Base-by-base conservation (phyloP, 73 alveolate genomes). In the Paramecium bursaria region DNA sequence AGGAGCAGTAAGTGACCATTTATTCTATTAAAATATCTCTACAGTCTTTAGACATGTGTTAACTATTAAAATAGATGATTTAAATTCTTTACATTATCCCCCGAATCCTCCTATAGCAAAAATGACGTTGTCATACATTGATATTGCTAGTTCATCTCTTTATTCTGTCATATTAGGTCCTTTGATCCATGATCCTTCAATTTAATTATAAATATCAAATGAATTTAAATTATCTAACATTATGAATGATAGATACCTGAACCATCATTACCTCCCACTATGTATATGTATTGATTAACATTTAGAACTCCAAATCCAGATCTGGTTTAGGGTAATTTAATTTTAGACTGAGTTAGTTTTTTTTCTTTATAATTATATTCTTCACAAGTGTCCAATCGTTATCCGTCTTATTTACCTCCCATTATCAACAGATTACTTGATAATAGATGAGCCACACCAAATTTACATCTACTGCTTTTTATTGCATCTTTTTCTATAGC, bases 201-300 rank as follows among this genome's bases (percentile, higher is more conserved):
- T 85, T 13, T 90, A 54, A 87, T 94, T 88, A 48, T 86, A 77
- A 31, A 86, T 52, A 5, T 94, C 96, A 27, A 94, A 90, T 44
- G 75, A 75, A 19, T 82, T 86, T 48, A 85, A 46, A 7, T 91
- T 91, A 2, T 75, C 67, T 14, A 57, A 27, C 9, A 27, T n/a
- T 25, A 3, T 17, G 7, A 9, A 51, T 19, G 27, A 26, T 30
- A 23, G 15, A 48, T 75, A 42, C 73, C 82, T 42, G 51, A 60
- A 25, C 98, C 98, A 61, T 92, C 97, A 85, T 94, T 92, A 3
- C 97, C 97, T 10, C 98, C 98, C 6, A 88, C 54, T 15, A 94
- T 48, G 50, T 80, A 77, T 6, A 92, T 88, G 23, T 48, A 53
- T 22, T 35, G 21, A 79, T 35, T 79, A 15, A 61, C 89, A 19